phyloP scores from a whole-genome alignment of 305 asterid species.

The Fraxinus ornus region DNA sequence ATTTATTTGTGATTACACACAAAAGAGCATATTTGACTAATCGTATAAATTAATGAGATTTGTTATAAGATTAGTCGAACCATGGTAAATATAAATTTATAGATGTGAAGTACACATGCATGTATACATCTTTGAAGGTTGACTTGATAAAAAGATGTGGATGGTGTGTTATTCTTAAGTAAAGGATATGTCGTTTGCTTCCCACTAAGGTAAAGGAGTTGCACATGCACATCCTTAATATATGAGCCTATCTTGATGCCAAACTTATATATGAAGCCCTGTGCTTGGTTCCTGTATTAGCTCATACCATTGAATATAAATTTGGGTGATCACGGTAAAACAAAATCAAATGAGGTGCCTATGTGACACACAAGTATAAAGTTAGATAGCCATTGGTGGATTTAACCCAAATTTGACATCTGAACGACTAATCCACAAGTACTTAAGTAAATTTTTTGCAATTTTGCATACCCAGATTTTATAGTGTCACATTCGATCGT shows the following conservation, averaged over 20 bases:
- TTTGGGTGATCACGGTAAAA: too few species aligned
- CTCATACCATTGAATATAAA: background rate
- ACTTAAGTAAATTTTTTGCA: too few species aligned
- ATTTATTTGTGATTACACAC: background rate
- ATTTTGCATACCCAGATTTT: too few species aligned
- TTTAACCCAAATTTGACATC: too few species aligned
- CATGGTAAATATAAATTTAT: background rate
- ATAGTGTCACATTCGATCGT: too few species aligned
- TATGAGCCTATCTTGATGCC: conserved; percentile 36
- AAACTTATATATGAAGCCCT: conserved; percentile 40
- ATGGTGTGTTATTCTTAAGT: conserved; percentile 38
- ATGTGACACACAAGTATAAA: too few species aligned
- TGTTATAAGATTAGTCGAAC: too few species aligned
- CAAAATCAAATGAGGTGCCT: too few species aligned
- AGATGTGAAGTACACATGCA: background rate
- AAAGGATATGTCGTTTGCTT: conserved; percentile 46
- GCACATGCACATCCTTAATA: conserved; percentile 28
- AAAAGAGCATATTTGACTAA: background rate
- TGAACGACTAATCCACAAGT: too few species aligned
- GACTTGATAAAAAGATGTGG: conserved; percentile 29
- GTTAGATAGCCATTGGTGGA: too few species aligned
- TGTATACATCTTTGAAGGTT: conserved; percentile 21
- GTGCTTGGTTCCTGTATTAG: background rate
- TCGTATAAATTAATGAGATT: background rate
- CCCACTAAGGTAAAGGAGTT: conserved; percentile 40